Conservation (phyloP, 2,329 filamentous ascomycete species). For the Sclerotinia nivalis region DNA sequence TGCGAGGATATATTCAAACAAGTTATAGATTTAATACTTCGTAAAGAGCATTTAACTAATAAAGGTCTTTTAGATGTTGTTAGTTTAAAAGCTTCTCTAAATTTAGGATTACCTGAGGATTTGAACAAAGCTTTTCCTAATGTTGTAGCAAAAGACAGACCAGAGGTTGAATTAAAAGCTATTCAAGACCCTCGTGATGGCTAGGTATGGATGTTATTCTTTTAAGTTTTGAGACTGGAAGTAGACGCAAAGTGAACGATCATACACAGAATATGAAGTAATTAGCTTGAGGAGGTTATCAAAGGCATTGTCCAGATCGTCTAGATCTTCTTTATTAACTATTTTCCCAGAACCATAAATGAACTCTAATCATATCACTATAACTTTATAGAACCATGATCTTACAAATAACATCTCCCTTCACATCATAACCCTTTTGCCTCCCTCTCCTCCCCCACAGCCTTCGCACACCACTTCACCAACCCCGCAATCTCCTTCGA, state of each 20-base stretch:
- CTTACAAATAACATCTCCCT: neutral
- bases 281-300: neutral
- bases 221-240: neutral
- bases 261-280: neutral
- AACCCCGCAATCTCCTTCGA: conserved; percentile 39
- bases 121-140: no score
- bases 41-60: no score
- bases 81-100: no score
- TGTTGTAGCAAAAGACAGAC: no score
- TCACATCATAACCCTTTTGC: neutral
- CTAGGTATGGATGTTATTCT: neutral
- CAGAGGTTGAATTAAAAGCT: no score
- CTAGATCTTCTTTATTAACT: neutral
- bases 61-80: no score
- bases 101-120: no score
- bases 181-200: no score
- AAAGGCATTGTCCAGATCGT: neutral
- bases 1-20: no score
- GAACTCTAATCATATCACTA: neutral
- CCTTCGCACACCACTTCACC: conserved; percentile 26
- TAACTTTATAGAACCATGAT: neutral
- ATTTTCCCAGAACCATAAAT: neutral
- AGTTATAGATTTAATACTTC: no score
- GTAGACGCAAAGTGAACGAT: neutral
- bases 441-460: conserved; percentile 4